Evolutionary conservation across 129 eudicot genomes (phyloP).

Genomic region (Pulicaria dysenterica): DNA sequence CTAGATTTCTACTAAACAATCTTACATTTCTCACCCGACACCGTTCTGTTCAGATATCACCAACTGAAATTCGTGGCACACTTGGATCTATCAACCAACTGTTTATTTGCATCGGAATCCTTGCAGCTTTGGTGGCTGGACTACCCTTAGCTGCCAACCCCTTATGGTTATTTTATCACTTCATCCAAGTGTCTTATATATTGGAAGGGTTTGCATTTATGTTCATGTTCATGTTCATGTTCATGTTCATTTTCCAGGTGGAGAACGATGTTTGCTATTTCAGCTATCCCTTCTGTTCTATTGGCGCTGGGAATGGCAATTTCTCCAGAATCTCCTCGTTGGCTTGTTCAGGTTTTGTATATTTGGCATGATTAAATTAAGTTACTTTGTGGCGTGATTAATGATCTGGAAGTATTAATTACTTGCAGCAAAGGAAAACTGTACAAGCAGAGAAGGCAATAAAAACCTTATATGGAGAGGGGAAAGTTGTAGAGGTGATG

Average conservation of each 20-base stretch:
- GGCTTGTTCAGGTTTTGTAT: conserved; percentile 87
- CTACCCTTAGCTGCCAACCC: conserved; percentile 88
- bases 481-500: conserved; percentile 81
- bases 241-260: conserved; percentile 57
- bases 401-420: background rate
- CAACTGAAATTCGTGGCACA: conserved; percentile 95
- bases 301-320: conserved; percentile 93
- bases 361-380: conserved; percentile 15
- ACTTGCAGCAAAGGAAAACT: conserved; percentile 76
- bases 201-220: conserved; percentile 5
- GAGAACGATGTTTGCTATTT: conserved; percentile 95
- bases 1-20: conserved; percentile 6
- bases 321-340: conserved; percentile 94
- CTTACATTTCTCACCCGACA: conserved; percentile 22
- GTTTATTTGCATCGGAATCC: conserved; percentile 83
- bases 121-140: conserved; percentile 91
- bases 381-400: background rate
- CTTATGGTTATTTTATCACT: conserved; percentile 49
- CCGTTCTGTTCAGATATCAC: conserved; percentile 66
- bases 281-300: conserved; percentile 77
- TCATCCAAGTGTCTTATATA: background rate
- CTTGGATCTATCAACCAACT: conserved; percentile 95
- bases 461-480: conserved; percentile 70
- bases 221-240: background rate
- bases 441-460: conserved; percentile 64